Base-by-base conservation (phyloP, 768 basidiomycete species). In the Phanerochaete carnosa region DNA sequence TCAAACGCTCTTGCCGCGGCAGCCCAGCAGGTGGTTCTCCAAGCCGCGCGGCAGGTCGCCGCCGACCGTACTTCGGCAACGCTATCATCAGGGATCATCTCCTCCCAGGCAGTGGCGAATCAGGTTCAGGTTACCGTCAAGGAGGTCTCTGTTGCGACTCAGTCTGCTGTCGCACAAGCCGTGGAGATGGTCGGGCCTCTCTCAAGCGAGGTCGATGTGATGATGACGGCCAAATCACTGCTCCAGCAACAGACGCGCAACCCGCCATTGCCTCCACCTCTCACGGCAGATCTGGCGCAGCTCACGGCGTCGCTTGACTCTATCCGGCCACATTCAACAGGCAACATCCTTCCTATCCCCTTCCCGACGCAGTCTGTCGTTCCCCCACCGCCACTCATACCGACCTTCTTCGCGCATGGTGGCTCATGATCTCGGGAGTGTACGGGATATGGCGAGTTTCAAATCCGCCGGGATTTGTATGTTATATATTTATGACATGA, bases 121-220 rank as follows among this genome's bases (percentile, higher is more conserved):
- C 47, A 49, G 23, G 45, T 28, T 5, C 78, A 79, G 59, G 80
- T 84, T 26, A 83, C 82, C 4, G 82, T 83, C 50, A 80, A 81
- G 59, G 83, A 84, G 58, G 82, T 83, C 23, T 83, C 83, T 5
- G 80, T 80, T 35, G 82, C 82, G 51, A 83, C 92, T 26, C 87
- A 91, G 68, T 82, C 87, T 16, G 92, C 90, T 22, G 90, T 94
- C 61, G 92, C 90, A 33, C 84, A 87, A 69, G 92, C 92, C 39
- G 90, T 94, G 39, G 88, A 88, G 68, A 83, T 87, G 70, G 85
- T 85, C 43, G 89, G 89, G 30, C 83, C 85, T 16, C 72, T 81
- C 45, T 88, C 89, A 35, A 90, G 85, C 57, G 91, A 91, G 67
- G 87, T 93, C 55, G 90, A 92, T 66, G 89, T 92, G 64, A 80